Base-by-base conservation (phyloP, 495 filamentous ascomycete species). In the Gamarada debralockiae region DNA sequence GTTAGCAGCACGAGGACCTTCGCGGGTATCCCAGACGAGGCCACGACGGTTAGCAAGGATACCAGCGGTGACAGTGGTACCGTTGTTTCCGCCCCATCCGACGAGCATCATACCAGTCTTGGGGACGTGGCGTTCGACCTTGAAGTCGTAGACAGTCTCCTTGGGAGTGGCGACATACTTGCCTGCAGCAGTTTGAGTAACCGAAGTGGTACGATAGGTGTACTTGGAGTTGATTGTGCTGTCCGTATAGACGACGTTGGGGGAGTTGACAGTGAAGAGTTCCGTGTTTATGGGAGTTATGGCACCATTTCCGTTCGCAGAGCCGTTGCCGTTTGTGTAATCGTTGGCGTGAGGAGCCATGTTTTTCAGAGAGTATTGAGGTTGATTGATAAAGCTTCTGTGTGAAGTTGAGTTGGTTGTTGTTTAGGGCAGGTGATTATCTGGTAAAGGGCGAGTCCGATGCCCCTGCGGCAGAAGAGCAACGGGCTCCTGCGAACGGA, bases 51-150 rank as follows among this genome's bases (percentile, higher is more conserved):
- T 98, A 70, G 91, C 93, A 65, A 98, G 80, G 70, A 98, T 96
- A 70, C 93, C 95, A 56, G 93, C 93, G 47, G 95, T 97, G 52
- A 97, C 90, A 57, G 93, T 98, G 57, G 89, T 86, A 63, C 93
- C 93, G 67, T 98, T 97, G 84, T 98, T 98, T 63, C 93, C 93
- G 73, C 93, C 93, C 89, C 84, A 93, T 55, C 93, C 93, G 56
- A 97, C 95, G 65, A 98, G 81, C 93, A 98, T 97, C 76, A 95
- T 77, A 64, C 93, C 93, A 54, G 89, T 79, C 79, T 95, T 97
- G 70, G 89, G 89, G 36, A 97, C 80, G 69, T 89, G 89, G 66
- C 90, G 90, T 65, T 95, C 87, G 65, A 93, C 87, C 80, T 96
- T 95, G 88, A 98, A 97, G 76, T 97, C 83, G 70, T 97, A 97